These are phyloP conservation scores for Xanthoconium separans DNA, from an alignment of 1,284 basidiomycete genomes.

Conservation along the genomic window DNA sequence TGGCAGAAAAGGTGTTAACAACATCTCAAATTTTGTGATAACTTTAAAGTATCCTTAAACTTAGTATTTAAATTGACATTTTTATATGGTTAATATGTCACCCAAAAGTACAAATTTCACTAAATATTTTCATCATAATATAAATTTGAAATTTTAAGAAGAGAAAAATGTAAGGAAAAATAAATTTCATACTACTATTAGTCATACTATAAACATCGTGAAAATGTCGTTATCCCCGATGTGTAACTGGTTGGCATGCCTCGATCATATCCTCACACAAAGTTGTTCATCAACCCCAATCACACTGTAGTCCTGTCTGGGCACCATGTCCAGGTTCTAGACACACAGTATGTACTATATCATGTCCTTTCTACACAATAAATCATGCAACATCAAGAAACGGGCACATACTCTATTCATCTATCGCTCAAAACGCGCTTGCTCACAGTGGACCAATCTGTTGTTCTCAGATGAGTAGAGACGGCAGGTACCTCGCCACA, in stretches of 20 bases:
- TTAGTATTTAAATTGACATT: neutral
- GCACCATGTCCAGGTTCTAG: slow-evolving; percentile 57
- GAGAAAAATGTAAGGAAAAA: too few species aligned
- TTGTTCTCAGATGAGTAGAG: slow-evolving; percentile 53
- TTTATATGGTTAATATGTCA: neutral
- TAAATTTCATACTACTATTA: too few species aligned
- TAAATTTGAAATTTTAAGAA: too few species aligned
- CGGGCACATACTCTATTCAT: slow-evolving; percentile 51
- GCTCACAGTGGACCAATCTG: slow-evolving; percentile 58
- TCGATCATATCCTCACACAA: slow-evolving; percentile 47
- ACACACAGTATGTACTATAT: slow-evolving; percentile 41
- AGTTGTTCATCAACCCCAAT: slow-evolving; percentile 40
- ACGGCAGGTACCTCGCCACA: slow-evolving; percentile 56
- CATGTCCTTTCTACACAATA: neutral
- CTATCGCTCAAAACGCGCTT: slow-evolving; percentile 34
- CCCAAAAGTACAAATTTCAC: too few species aligned
- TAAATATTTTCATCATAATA: too few species aligned
- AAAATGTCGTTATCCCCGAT: too few species aligned
- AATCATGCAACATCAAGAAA: slow-evolving; percentile 41
- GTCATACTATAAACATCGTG: too few species aligned
- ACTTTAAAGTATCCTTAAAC: neutral
- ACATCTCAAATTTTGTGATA: neutral
- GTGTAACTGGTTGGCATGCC: too few species aligned
- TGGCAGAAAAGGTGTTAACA: neutral
- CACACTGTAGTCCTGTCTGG: slow-evolving; percentile 50